Base-by-base conservation (phyloP, 805 yeast genomes). In the Ogataea degrootiae region DNA sequence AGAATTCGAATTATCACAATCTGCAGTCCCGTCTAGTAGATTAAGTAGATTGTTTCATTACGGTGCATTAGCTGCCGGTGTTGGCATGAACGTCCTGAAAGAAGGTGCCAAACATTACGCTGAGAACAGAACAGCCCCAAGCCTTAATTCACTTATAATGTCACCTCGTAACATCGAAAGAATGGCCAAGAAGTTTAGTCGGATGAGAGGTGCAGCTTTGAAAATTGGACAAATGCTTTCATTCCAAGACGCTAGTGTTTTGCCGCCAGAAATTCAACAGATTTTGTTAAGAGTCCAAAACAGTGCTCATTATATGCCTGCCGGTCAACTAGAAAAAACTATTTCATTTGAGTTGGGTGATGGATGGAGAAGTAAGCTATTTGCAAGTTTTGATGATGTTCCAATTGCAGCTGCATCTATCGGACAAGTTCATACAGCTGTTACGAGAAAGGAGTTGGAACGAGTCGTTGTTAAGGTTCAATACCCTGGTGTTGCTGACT, bases 141-240 rank as follows among this genome's bases (percentile, higher is more conserved):
- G 77, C 34, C 63, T 83, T 64, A 78, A 77, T 51, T 72, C 78
- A 2, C 62, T 89, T 39, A 71, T 95, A 2, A 72, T 94, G 57
- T 83, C 87, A 4, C 91, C 96, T 6, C 77, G 79, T 16, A 94
- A 92, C 65, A 82, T 94, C 39, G 96, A 92, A 58, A 68, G 95
- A 45, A 80, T 94, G 72, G 96, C 96, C 12, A 82, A 80, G 57
- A 90, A 89, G 64, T 81, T 94, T 57, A 80, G 94, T 44, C 82
- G 87, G 61, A 94, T 94, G 99, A 78, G 99, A 61, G 99, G 99
- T n/a, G 99, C 98, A 2, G 99, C 99, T 3, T 73, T 94, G 61
- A 94, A 94, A 62, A 78, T 94, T 47, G 99, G 99, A n/a, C 99
- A 94, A 68, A 80, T 94, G 85, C 71, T 94, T 66, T 88, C 97